A percentile compares a stretch with the other conserved stretches of the same genome.
phyloP scores from a whole-genome alignment of 1,139 yeast genomes.

The Insectozyma bohioensis region DNA sequence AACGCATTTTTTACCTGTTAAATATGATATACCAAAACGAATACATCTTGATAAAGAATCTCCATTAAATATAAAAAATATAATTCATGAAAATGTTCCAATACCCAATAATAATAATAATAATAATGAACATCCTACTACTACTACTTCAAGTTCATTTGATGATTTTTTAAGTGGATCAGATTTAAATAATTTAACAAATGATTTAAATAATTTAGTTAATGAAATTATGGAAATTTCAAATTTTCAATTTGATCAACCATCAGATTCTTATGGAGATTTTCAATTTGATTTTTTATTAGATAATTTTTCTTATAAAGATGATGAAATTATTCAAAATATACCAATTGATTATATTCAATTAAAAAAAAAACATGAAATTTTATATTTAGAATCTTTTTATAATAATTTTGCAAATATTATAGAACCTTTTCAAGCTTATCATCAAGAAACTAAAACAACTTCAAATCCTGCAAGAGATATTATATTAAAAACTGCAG shows the following conservation, averaged over 20 bases:
- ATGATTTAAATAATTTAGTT: conserved; percentile 33
- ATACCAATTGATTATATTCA: conserved; percentile 23
- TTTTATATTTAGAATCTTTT: conserved; percentile 49
- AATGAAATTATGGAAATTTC: conserved; percentile 28
- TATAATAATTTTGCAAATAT: conserved; percentile 53
- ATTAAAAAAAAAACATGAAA: conserved; percentile 36
- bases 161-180: conserved; percentile 14
- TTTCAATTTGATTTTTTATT: conserved; percentile 13
- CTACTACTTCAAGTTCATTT: conserved; percentile 3
- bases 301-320: conserved; percentile 4
- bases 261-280: too few relatives aligned
- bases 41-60: conserved; percentile 5
- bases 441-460: conserved; percentile 18
- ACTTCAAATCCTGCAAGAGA: conserved; percentile 55
- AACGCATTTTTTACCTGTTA: conserved; percentile 15
- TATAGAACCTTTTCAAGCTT: conserved; percentile 58
- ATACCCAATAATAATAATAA: not conserved
- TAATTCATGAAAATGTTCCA: conserved; percentile 10
- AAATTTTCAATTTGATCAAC: conserved; percentile 13
- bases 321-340: conserved; percentile 12
- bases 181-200: conserved; percentile 29
- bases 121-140: not conserved
- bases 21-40: conserved; percentile 13
- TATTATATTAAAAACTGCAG: conserved; percentile 54
- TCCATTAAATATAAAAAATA: conserved; percentile 12